Evolutionary conservation across 208 protist genomes (phyloP).

Genomic region (Lotmaria passim): DNA sequence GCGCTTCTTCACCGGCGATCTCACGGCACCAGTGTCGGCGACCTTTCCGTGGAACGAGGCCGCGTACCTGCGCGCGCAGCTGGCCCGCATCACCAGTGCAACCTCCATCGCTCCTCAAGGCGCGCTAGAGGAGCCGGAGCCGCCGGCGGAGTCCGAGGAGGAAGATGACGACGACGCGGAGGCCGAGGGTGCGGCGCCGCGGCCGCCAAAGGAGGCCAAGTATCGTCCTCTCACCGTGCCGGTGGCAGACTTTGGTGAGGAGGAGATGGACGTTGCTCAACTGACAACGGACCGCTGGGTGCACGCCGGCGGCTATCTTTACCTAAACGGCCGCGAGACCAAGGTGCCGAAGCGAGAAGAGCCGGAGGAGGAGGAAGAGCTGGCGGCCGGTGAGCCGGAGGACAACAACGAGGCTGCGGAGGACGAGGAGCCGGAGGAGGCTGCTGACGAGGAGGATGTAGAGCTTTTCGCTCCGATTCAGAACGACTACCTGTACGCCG

Average conservation of each 20-base stretch:
- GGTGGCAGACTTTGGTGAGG: slow-evolving; percentile 69
- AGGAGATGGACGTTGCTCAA: slow-evolving; percentile 81
- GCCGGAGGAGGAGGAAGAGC: slow-evolving; percentile 75
- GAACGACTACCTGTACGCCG: slow-evolving; percentile 81
- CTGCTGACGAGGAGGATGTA: slow-evolving; percentile 83
- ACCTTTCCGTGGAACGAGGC: slow-evolving; percentile 93
- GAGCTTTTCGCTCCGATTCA: slow-evolving; percentile 86
- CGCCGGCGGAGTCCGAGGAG: slow-evolving; percentile 80
- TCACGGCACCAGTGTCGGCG: slow-evolving; percentile 75
- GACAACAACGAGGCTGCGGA: slow-evolving; percentile 55
- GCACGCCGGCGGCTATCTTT: slow-evolving; percentile 83
- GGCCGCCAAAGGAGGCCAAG: slow-evolving; percentile 84
- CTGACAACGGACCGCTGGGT: slow-evolving; percentile 89
- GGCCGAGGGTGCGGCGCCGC: slow-evolving; percentile 23
- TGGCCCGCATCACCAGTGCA: slow-evolving; percentile 91
- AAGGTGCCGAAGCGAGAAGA: slow-evolving; percentile 89
- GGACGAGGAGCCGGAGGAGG: slow-evolving; percentile 62
- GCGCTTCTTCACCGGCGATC: slow-evolving; percentile 91
- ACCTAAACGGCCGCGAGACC: slow-evolving; percentile 88
- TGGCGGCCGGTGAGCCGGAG: slow-evolving; percentile 68
- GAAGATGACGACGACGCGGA: slow-evolving; percentile 87
- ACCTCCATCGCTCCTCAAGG: slow-evolving; percentile 91
- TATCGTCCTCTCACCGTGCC: slow-evolving; percentile 74
- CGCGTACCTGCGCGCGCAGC: slow-evolving; percentile 93
- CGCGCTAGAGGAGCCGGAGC: slow-evolving; percentile 84